These are phyloP conservation scores for Fusarium sp. DNA, from an alignment of 2,329 filamentous ascomycete species.

Conservation along the genomic window DNA sequence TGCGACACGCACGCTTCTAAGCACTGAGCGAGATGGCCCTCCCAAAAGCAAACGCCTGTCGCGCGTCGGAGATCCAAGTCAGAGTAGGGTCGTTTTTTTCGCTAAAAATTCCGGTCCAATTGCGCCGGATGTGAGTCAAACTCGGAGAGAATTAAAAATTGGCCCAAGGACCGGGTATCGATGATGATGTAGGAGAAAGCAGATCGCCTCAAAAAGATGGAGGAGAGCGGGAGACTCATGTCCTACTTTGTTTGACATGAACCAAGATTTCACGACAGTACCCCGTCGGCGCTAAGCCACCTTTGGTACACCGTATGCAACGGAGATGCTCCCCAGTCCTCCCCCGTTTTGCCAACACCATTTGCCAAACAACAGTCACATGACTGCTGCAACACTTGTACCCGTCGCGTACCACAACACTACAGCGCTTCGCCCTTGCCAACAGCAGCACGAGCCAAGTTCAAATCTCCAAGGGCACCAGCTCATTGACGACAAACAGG, in stretches of 20 bases:
- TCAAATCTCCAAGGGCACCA: neutral
- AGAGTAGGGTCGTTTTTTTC: too few species aligned
- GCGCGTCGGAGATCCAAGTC: too few species aligned
- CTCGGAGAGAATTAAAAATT: neutral
- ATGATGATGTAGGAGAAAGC: neutral
- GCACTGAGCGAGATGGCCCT: neutral
- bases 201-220: constrained; percentile 2
- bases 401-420: neutral
- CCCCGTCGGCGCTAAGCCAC: constrained; percentile 21
- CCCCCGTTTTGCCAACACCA: neutral
- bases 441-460: neutral
- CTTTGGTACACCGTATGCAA: constrained; percentile 20
- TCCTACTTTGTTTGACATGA: constrained; percentile 32
- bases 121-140: neutral
- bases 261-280: constrained; percentile 39
- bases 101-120: neutral
- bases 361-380: neutral
- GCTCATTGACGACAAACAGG: neutral
- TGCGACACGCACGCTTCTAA: neutral
- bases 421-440: neutral
- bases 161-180: neutral
- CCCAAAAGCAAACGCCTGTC: neutral
- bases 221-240: constrained; percentile 23
- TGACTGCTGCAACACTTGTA: neutral
- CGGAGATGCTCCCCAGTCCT: neutral